Base-by-base conservation (phyloP, 1,139 yeast species). In the Geotrichum candidum region DNA sequence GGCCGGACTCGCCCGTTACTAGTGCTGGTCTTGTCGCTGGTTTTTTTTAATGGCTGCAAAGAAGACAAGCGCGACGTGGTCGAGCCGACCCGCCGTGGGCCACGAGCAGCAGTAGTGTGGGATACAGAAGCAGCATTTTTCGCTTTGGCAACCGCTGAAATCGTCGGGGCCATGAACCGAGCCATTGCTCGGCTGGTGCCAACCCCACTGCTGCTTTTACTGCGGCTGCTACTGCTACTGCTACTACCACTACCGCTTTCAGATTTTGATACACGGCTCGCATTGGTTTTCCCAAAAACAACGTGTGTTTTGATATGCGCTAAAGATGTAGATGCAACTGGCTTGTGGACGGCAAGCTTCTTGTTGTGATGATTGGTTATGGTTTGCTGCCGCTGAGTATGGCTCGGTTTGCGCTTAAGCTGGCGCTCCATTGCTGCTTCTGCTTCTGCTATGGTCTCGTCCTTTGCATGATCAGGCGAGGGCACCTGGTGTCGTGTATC, bases 61-160 rank as follows among this genome's bases (percentile, higher is more conserved):
- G 46, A 31, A 45, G 58, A 23, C 11, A 38, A 31, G n/a, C 2
- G 18, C 7, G 51, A 33, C 22, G 10, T 9, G 4, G 29, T 41
- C 2, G 56, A 27, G 18, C 31, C 31, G 31, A 27, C 31, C 31
- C 31, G 31, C 31, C 31, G 31, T 4, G 31, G 31, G 3, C 31
- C 6, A 6, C 31, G 31, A 27, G 31, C 15, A 41, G 46, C 18
- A 15, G 46, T 41, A 15, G 46, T 13, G 46, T 41, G 22, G 15
- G 15, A 3, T 6, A 41, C 46, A 41, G 18, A 18, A 15, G 15
- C 7, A 41, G 18, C 31, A 11, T 27, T 50, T 50, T 27, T 50
- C n/a, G 18, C 27, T 56, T 60, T 60, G 22, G 62, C 62, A 27
- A 54, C 38, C 2, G 62, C 62, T 31, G 62, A 60, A n/a, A 56